A percentile compares a stretch with the other conserved stretches of the same genome.
Conservation (phyloP, 2,329 filamentous ascomycete species). For the Cytospora paraplurivora region DNA sequence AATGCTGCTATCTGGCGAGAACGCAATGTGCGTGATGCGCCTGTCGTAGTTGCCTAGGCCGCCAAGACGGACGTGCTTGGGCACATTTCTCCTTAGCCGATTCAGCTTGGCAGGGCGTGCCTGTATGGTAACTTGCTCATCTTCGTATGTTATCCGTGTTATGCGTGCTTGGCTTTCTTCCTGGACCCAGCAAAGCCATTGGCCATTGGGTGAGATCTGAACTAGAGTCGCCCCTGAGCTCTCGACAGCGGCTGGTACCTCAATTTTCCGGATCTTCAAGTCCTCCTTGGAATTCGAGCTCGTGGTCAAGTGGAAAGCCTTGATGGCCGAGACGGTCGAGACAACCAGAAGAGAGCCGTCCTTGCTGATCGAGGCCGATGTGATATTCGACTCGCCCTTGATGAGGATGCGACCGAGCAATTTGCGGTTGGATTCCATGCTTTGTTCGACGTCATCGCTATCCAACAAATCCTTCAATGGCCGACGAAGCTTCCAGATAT, state of each 20-base stretch:
- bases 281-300: slow-evolving; percentile 55
- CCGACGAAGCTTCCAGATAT: slow-evolving; percentile 69
- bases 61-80: slow-evolving; percentile 60
- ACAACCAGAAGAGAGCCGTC: slow-evolving; percentile 76
- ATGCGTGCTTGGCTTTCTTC: slow-evolving; percentile 61
- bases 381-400: slow-evolving; percentile 80
- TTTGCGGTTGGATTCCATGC: slow-evolving; percentile 58
- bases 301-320: slow-evolving; percentile 70
- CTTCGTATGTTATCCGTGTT: slow-evolving; percentile 47
- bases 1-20: slow-evolving; percentile 78
- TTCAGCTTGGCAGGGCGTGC: slow-evolving; percentile 50
- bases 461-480: slow-evolving; percentile 51
- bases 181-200: slow-evolving; percentile 68
- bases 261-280: slow-evolving; percentile 71
- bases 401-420: slow-evolving; percentile 69
- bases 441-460: slow-evolving; percentile 44
- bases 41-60: slow-evolving; percentile 76
- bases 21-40: slow-evolving; percentile 72
- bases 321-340: slow-evolving; percentile 69
- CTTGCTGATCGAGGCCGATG: slow-evolving; percentile 65
- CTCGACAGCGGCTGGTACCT: slow-evolving; percentile 59
- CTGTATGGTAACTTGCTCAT: slow-evolving; percentile 43
- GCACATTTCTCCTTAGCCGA: slow-evolving; percentile 56
- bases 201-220: slow-evolving; percentile 68
- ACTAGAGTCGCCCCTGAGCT: slow-evolving; percentile 68